These are phyloP conservation scores for Xylaria telfairii DNA, from an alignment of 495 filamentous ascomycete species.

Conservation along the genomic window DNA sequence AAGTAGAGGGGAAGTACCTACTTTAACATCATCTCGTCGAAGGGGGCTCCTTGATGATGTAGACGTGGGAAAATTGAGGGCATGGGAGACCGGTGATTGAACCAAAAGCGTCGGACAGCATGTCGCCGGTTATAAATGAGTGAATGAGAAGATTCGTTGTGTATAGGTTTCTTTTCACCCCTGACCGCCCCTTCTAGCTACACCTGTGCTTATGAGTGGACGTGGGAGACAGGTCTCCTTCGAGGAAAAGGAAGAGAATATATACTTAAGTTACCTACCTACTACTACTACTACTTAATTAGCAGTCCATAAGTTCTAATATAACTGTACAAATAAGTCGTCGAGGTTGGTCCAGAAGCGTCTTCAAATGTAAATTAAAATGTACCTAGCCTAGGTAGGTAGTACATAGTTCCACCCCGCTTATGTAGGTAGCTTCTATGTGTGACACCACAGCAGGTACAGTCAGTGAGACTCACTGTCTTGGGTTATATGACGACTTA, in stretches of 20 bases:
- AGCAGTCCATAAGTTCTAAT: conserved; percentile 11
- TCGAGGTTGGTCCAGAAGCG: background rate
- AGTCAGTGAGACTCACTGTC: too few relatives aligned
- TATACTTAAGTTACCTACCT: background rate
- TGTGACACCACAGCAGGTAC: background rate
- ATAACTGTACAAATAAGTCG: background rate
- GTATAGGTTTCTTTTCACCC: conserved; percentile 7
- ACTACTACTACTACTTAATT: conserved; percentile 5
- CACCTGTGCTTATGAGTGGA: background rate
- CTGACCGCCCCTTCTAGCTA: conserved; percentile 5
- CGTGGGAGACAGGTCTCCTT: background rate
- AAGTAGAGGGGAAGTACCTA: background rate
- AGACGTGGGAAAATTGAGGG: conserved; percentile 9
- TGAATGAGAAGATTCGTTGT: conserved; percentile 16
- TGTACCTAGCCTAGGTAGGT: too few relatives aligned
- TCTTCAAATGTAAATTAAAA: background rate
- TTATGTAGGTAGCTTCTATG: background rate
- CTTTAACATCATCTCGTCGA: background rate
- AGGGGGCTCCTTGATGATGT: conserved; percentile 11
- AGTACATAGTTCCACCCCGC: background rate
- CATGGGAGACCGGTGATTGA: background rate
- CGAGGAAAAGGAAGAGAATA: conserved; percentile 1
- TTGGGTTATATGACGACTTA: too few relatives aligned
- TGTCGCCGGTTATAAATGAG: conserved; percentile 15
- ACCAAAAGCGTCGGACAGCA: background rate